Base-by-base conservation (phyloP, 108 stramenopile genomes). In the Skeletonema tropicum region DNA sequence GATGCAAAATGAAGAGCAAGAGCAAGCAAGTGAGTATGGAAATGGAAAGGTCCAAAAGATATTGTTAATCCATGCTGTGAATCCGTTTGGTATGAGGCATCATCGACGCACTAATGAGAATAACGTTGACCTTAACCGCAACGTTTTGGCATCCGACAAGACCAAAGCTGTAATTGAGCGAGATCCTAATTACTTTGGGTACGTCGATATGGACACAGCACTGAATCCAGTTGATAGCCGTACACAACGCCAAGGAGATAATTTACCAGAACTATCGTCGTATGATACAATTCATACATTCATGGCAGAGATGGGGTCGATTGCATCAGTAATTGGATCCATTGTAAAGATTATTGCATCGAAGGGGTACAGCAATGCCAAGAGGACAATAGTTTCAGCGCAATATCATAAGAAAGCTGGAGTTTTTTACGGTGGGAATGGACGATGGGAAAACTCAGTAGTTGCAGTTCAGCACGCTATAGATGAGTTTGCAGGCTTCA, bases 81-180 rank as follows among this genome's bases (percentile, higher is more conserved):
- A 96, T 67, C 95, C 95, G 1, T 82, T 74, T 60, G 95, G 95
- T 2, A 92, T 96, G 91, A 71, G 79, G 32, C 75, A 90, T 59
- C 87, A 85, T 45, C 77, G 92, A n/a, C 81, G 92, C 2, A 72
- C 73, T 45, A 96, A 92, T 77, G 92, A 93, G 68, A 82, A 91
- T 69, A 93, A 93, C 72, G 92, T 93, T 30, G 95, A 96, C 70
- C 72, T 96, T 32, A 93, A 92, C 73, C 86, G 95, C 36, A 96
- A 96, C 76, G 87, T 68, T 0, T 78, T 94, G 25, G 42, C 17
- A 26, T 13, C n/a, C 9, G 42, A 71, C 32, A 57, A 79, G 15
- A 88, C 78, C 70, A 58, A 73, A 9, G 58, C 73, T 6, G 75
- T 89, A 48, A 60, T 86, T 14, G 15, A 35, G 9, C 70, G 92